Evolutionary conservation across 2,329 filamentous ascomycete genomes (phyloP).

Genomic region (Claviceps sorghi): DNA sequence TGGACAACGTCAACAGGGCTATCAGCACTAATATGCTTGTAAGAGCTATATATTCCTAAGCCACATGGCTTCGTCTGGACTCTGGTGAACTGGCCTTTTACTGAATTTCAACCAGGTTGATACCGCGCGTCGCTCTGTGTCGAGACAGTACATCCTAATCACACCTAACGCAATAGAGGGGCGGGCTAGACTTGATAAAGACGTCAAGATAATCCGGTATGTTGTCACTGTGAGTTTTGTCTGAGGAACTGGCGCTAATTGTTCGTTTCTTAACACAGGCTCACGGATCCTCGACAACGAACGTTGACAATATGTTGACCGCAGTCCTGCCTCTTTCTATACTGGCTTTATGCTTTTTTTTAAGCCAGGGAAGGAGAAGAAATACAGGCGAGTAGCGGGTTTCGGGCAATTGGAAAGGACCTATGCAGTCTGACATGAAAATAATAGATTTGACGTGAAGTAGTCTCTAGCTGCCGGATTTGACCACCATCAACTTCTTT

Average conservation of each 20-base stretch:
- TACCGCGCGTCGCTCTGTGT: slow-evolving; percentile 72
- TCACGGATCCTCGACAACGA: slow-evolving; percentile 45
- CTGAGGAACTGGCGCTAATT: neutral
- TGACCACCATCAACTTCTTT: neutral
- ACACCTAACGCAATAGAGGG: slow-evolving; percentile 74
- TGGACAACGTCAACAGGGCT: slow-evolving; percentile 92
- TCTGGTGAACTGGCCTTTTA: slow-evolving; percentile 2
- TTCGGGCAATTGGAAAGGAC: neutral
- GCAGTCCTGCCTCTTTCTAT: neutral
- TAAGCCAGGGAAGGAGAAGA: neutral
- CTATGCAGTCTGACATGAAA: neutral
- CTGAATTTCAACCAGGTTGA: slow-evolving; percentile 44
- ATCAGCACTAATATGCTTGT: slow-evolving; percentile 90
- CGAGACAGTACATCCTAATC: slow-evolving; percentile 89
- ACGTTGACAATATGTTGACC: slow-evolving; percentile 18
- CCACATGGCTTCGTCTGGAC: neutral
- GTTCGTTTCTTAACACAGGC: slow-evolving; percentile 18
- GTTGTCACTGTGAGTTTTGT: slow-evolving; percentile 7
- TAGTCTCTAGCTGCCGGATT: neutral
- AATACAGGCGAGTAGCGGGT: neutral
- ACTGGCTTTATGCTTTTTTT: neutral
- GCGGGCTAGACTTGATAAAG: slow-evolving; percentile 40
- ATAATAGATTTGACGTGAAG: neutral
- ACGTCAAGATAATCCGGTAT: slow-evolving; percentile 67
- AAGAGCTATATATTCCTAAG: slow-evolving; percentile 21